Evolutionary conservation across 2,329 filamentous ascomycete species (phyloP), one percentile per base, ranked within the genome.

Genomic region (Thielaviopsis ethacetica): DNA sequence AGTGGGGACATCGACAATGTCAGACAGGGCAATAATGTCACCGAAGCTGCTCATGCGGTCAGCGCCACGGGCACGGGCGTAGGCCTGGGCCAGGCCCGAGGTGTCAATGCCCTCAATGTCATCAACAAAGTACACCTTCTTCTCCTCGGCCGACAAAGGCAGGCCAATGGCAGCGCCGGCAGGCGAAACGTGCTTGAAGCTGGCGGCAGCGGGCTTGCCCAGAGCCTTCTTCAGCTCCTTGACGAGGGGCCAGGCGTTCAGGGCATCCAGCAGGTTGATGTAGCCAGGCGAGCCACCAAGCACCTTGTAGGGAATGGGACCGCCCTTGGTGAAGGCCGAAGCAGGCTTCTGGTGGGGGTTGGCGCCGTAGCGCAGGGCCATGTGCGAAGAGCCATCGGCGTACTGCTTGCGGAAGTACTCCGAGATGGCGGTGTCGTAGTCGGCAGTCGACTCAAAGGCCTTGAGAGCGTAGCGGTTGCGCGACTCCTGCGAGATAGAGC

Each of bases 1-100:
- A 2, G 93, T 98, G 47, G 90, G 83, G 0, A 94, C 79, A 70
- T 98, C 93, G 60, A 96, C 91, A 59, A 89, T 75, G 68, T 95
- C 87, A 64, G 89, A 95, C 34, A 97, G 82, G 50, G 91, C 93
- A 69, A 97, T 94, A 71, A 97, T 80, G 71, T 98, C 93, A 63
- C 93, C 93, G 69, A 97, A 98, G 75, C 88, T 95, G 72, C 90
- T 95, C 93, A 97, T 97, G 66, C 93, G 88, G 75, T 98, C 93
- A 54, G 93, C 91, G 64, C 93, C 93, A 68, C 93, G 85, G 59
- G 93, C 93, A 69, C 93, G 88, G 61, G 93, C 91, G 68, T 98
- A 98, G 47, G 93, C 93, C 74, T 95, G 91, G 24, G 93, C 93
- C 34, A 97, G 82, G 51, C 78, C 79, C 9, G 91, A 97, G 53